A percentile compares a stretch with the other conserved stretches of the same genome.
Conservation (phyloP, 2,329 filamentous ascomycete genomes). For the Penicillium capsulatum region DNA sequence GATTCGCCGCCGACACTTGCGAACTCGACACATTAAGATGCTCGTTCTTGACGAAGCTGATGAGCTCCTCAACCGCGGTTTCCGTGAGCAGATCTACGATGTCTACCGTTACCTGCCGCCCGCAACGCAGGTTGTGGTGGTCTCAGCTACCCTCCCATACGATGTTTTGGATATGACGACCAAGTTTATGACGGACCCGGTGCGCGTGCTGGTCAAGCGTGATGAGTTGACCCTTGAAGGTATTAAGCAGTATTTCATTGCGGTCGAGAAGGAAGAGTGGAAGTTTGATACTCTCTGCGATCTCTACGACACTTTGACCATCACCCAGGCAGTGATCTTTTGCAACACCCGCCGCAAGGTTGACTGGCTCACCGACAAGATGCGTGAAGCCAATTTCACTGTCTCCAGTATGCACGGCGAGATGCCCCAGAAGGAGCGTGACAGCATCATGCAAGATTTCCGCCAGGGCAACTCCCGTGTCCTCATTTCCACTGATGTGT, state of each 20-base stretch:
- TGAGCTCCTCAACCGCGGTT: constrained; percentile 96
- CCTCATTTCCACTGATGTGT: constrained; percentile 93
- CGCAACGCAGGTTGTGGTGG: constrained; percentile 95
- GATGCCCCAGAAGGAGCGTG: constrained; percentile 97
- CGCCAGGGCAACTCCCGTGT: constrained; percentile 97
- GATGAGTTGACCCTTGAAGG: constrained; percentile 98
- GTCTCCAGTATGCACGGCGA: constrained; percentile 99
- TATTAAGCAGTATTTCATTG: constrained; percentile 99
- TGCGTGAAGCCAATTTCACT: constrained; percentile 96
- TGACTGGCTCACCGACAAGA: constrained; percentile 99
- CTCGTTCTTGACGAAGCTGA: constrained; percentile 99
- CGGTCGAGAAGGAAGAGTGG: constrained; percentile 99
- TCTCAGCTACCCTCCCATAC: constrained; percentile 98
- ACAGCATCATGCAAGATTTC: constrained; percentile 99
- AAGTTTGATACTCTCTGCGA: constrained; percentile 99
- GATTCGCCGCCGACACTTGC: constrained; percentile 96
- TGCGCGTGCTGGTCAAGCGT: constrained; percentile 99
- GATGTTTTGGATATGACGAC: constrained; percentile 99
- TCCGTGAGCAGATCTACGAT: constrained; percentile 99
- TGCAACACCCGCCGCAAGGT: constrained; percentile 99
- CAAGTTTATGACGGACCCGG: constrained; percentile 99
- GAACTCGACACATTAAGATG: constrained; percentile 99
- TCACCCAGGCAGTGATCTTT: constrained; percentile 99
- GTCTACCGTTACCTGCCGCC: constrained; percentile 99
- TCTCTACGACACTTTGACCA: constrained; percentile 98